Evolutionary conservation across 106 monocot genomes (phyloP).

Genomic region (Triglochin maritima): DNA sequence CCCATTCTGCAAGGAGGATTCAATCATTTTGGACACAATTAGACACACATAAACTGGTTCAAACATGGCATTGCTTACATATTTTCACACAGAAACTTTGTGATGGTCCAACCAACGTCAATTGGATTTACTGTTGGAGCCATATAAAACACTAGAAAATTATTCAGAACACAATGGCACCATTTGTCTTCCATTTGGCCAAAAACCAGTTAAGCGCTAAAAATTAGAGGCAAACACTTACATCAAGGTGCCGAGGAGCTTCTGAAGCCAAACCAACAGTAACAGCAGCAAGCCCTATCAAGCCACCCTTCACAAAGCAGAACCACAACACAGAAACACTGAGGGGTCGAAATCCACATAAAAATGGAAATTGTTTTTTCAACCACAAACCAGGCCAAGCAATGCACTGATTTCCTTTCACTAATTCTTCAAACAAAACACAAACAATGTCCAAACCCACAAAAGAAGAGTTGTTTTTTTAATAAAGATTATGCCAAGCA

Average conservation of each 20-base stretch:
- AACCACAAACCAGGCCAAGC: background rate
- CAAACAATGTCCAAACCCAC: no score
- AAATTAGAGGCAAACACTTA: constrained; percentile 15
- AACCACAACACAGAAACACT: background rate
- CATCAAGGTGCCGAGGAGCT: constrained; percentile 91
- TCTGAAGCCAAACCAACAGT: constrained; percentile 84
- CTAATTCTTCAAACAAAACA: background rate
- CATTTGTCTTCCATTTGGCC: no score
- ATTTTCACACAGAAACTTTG: no score
- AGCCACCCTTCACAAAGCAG: constrained; percentile 58
- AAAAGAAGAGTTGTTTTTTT: no score
- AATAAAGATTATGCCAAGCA: background rate
- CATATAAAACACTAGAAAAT: no score
- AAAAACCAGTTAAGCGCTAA: background rate
- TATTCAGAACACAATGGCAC: no score
- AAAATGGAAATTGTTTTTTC: background rate
- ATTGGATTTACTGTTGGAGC: no score
- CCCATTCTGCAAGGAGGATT: no score
- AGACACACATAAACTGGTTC: no score
- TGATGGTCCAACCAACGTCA: no score
- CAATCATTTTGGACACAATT: no score
- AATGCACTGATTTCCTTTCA: background rate
- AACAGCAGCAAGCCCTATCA: constrained; percentile 88
- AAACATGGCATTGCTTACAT: no score
- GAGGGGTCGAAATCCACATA: background rate